A percentile compares a stretch with the other conserved stretches of the same genome.
These are phyloP conservation scores for Iris pallida DNA, from an alignment of 116 monocot genomes.

Conservation along the genomic window DNA sequence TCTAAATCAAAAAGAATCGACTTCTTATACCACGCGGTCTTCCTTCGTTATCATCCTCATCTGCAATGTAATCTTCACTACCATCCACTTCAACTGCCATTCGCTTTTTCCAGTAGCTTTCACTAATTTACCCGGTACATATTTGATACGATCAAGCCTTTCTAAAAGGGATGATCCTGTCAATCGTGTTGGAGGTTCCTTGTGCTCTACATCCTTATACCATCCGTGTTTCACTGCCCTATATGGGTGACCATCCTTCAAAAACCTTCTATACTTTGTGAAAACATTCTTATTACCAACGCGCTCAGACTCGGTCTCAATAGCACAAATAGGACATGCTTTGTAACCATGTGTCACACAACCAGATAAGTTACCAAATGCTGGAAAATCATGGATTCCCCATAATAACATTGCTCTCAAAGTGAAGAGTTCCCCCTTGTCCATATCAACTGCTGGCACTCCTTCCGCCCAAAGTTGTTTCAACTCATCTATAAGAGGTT, in stretches of 20 bases:
- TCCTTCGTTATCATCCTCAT: not conserved
- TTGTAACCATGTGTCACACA: too few species aligned
- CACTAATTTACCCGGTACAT: not conserved
- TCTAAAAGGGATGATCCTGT: not conserved
- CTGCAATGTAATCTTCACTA: not conserved
- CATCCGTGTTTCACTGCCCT: not conserved
- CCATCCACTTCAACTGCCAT: not conserved
- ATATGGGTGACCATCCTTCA: not conserved
- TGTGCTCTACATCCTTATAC: not conserved
- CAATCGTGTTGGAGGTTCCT: not conserved
- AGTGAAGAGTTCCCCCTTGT: not conserved
- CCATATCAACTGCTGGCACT: not conserved
- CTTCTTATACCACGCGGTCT: not conserved
- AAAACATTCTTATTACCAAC: slow-evolving; percentile 4
- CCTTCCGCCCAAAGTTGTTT: not conserved
- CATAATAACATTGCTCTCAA: not conserved
- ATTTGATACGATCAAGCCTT: not conserved
- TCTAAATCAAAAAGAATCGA: not conserved
- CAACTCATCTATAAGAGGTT: not conserved
- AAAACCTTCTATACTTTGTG: not conserved
- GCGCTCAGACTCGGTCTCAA: not conserved
- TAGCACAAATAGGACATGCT: too few species aligned
- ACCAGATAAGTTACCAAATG: too few species aligned
- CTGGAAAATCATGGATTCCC: too few species aligned
- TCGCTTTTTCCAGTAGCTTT: not conserved